These are phyloP conservation scores for Dothistroma septosporum DNA, from an alignment of 2,329 filamentous ascomycete genomes.

Conservation along the genomic window DNA sequence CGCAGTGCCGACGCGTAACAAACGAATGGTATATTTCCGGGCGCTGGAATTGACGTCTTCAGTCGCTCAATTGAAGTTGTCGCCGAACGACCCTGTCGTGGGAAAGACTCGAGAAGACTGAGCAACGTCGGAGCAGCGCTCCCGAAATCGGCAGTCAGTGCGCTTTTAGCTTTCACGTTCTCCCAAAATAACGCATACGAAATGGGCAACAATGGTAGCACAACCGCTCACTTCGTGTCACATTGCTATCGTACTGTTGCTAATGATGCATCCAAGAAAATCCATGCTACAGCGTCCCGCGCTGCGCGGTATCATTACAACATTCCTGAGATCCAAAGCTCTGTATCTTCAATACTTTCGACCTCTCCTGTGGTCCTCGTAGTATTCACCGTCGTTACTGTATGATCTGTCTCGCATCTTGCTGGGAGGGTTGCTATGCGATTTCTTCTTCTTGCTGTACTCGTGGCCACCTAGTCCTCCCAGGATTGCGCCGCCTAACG, in stretches of 20 bases:
- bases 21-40: no score
- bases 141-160: not conserved
- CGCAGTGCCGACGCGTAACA: no score
- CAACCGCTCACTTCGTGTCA: not conserved
- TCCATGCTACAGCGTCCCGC: conserved; percentile 12
- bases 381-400: conserved; percentile 19
- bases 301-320: conserved; percentile 7
- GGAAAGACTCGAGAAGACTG: no score
- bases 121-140: no score
- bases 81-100: no score
- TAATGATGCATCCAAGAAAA: not conserved
- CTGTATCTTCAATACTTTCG: conserved; percentile 17
- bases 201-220: not conserved
- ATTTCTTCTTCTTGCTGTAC: conserved; percentile 34
- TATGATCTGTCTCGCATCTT: conserved; percentile 13
- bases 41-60: no score
- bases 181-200: not conserved
- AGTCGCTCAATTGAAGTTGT: no score
- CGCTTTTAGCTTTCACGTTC: not conserved
- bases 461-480: conserved; percentile 43
- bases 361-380: conserved; percentile 21
- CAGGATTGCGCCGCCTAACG: conserved; percentile 37
- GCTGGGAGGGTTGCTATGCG: conserved; percentile 19
- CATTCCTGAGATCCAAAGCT: not conserved
- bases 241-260: not conserved